Evolutionary conservation across 352 stramenopile species (phyloP).

Genomic region (Globisporangium barbulae): DNA sequence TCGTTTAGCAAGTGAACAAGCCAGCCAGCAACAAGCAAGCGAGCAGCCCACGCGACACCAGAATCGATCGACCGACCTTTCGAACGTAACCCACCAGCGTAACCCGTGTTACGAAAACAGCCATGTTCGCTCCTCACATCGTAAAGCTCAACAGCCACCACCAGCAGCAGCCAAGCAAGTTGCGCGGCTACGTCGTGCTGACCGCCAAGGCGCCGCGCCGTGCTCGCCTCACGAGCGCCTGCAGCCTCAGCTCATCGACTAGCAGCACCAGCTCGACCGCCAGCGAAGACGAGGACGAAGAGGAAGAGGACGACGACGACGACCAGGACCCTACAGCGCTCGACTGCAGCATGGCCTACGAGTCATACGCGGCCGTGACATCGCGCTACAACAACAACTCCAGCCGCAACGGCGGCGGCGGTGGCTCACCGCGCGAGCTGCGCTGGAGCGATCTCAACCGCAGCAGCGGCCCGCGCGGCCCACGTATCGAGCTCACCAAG

Average conservation of each 20-base stretch:
- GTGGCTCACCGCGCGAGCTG: conserved; percentile 33
- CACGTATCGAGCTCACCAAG: conserved; percentile 27
- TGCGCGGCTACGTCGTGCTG: conserved; percentile 19
- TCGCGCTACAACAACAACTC: conserved; percentile 31
- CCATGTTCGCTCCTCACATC: neutral
- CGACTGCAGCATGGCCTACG: conserved; percentile 60
- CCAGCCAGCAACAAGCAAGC: neutral
- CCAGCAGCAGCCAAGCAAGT: conserved; percentile 8
- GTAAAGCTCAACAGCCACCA: neutral
- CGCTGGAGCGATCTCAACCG: conserved; percentile 73
- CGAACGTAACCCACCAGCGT: neutral
- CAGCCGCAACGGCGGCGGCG: conserved; percentile 4
- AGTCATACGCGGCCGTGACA: conserved; percentile 70
- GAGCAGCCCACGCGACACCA: neutral
- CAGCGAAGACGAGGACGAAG: conserved; percentile 32
- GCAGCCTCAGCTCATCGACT: conserved; percentile 21
- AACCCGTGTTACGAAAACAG: conserved; percentile 3
- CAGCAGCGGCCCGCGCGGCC: conserved; percentile 45
- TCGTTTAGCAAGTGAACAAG: neutral
- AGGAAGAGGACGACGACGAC: conserved; percentile 19
- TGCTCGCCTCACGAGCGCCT: conserved; percentile 29
- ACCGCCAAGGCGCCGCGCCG: conserved; percentile 24
- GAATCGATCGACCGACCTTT: conserved; percentile 4
- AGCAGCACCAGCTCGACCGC: conserved; percentile 32
- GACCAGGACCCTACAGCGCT: neutral